phyloP scores from a whole-genome alignment of 2,329 filamentous ascomycete genomes.

The Exophiala alcalophila region DNA sequence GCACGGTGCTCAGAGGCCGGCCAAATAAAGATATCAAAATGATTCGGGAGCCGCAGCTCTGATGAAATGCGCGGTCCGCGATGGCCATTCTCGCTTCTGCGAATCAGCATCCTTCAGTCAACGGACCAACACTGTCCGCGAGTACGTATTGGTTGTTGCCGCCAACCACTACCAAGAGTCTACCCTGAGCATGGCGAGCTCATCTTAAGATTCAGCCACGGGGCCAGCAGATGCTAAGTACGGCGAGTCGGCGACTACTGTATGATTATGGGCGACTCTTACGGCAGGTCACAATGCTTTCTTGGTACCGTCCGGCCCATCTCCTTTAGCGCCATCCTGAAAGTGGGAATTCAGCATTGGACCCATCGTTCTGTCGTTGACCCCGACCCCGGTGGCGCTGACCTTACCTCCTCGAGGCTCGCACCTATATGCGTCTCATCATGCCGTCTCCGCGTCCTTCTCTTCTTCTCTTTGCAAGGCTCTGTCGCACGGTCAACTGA shows the following conservation, averaged over 20 bases:
- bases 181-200: conserved; percentile 10
- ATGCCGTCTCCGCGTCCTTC: conserved; percentile 18
- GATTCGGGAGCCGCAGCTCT: too few species aligned
- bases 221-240: conserved; percentile 10
- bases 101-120: conserved; percentile 4
- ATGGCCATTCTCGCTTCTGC: conserved; percentile 13
- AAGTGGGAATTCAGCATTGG: conserved; percentile 9
- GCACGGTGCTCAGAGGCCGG: too few species aligned
- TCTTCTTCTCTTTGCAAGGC: conserved; percentile 26
- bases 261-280: too few species aligned
- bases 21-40: too few species aligned
- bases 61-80: too few species aligned
- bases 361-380: conserved; percentile 6
- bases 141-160: too few species aligned
- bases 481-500: conserved; percentile 28
- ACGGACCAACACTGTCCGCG: too few species aligned
- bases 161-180: neutral
- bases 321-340: conserved; percentile 25
- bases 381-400: conserved; percentile 13
- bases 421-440: conserved; percentile 26
- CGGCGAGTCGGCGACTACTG: too few species aligned
- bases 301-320: conserved; percentile 14
- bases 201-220: conserved; percentile 7
- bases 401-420: conserved; percentile 16
- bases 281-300: too few species aligned